These are phyloP conservation scores for Aspergillus nomiae DNA, from an alignment of 2,329 filamentous ascomycete genomes.

Conservation along the genomic window DNA sequence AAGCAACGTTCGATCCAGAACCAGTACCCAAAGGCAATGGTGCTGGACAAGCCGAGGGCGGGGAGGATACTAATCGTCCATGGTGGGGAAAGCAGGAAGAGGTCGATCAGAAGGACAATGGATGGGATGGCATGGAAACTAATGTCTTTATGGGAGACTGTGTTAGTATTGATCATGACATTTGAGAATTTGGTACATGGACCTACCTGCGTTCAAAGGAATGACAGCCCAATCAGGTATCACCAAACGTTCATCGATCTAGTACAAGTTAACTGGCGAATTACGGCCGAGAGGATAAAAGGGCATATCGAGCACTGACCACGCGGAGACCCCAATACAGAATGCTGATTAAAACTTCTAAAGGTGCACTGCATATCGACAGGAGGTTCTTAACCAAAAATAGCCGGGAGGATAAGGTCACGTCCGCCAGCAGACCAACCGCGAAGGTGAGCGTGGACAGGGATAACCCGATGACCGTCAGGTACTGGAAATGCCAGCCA, in stretches of 20 bases:
- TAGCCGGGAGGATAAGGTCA: constrained; percentile 53
- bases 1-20: constrained; percentile 66
- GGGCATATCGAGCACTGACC: constrained; percentile 34
- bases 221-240: constrained; percentile 47
- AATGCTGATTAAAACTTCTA: constrained; percentile 62
- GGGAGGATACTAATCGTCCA: constrained; percentile 59
- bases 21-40: constrained; percentile 63
- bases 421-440: constrained; percentile 57
- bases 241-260: constrained; percentile 53
- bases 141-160: constrained; percentile 36
- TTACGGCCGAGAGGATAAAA: not conserved
- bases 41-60: constrained; percentile 51
- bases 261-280: constrained; percentile 5
- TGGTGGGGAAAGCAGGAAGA: constrained; percentile 61
- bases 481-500: constrained; percentile 67
- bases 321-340: constrained; percentile 62
- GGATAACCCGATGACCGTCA: constrained; percentile 63
- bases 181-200: not conserved
- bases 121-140: constrained; percentile 56
- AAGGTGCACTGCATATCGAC: constrained; percentile 58
- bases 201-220: constrained; percentile 40
- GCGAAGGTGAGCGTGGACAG: constrained; percentile 59
- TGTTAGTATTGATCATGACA: not conserved
- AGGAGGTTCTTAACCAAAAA: constrained; percentile 62
- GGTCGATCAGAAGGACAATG: constrained; percentile 56